A percentile compares a stretch with the other conserved stretches of the same genome.
phyloP scores from a whole-genome alignment of 495 filamentous ascomycete species.

The Penicillium atrosanguineum region DNA sequence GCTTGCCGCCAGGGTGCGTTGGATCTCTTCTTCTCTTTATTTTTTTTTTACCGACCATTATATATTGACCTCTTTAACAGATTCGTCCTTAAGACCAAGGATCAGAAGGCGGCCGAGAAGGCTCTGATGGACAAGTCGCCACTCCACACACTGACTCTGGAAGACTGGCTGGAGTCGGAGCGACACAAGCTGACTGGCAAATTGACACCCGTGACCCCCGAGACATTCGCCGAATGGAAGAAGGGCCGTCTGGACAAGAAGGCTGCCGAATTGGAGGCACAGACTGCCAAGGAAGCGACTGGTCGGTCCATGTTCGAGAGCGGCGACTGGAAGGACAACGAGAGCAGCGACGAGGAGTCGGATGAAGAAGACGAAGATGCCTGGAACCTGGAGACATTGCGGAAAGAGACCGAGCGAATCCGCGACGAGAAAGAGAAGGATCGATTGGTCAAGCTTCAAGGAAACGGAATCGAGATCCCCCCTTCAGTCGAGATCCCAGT shows the following conservation, averaged over 20 bases:
- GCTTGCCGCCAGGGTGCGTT: slow-evolving; percentile 84
- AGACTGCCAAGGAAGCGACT: slow-evolving; percentile 89
- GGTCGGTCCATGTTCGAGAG: slow-evolving; percentile 93
- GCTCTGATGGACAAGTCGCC: slow-evolving; percentile 97
- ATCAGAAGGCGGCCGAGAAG: slow-evolving; percentile 94
- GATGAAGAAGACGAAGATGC: slow-evolving; percentile 54
- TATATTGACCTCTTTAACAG: slow-evolving; percentile 44
- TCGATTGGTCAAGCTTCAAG: slow-evolving; percentile 33
- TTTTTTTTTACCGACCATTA: neutral
- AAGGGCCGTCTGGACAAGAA: slow-evolving; percentile 92
- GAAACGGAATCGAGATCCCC: slow-evolving; percentile 22
- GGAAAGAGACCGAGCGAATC: slow-evolving; percentile 66
- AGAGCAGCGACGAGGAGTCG: slow-evolving; percentile 57
- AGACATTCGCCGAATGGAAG: slow-evolving; percentile 95
- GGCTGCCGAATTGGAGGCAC: slow-evolving; percentile 84
- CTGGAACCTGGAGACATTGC: slow-evolving; percentile 78
- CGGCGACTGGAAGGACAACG: slow-evolving; percentile 81
- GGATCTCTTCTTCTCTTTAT: neutral
- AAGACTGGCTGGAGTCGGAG: slow-evolving; percentile 96
- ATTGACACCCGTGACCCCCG: slow-evolving; percentile 87
- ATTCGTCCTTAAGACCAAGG: slow-evolving; percentile 96
- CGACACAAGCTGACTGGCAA: slow-evolving; percentile 88
- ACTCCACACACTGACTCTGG: slow-evolving; percentile 87
- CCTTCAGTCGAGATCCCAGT: neutral
- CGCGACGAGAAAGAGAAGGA: slow-evolving; percentile 44